Evolutionary conservation across 352 stramenopile genomes (phyloP), one percentile per base, ranked within the genome.

Genomic region (Phytopythium sindhum): DNA sequence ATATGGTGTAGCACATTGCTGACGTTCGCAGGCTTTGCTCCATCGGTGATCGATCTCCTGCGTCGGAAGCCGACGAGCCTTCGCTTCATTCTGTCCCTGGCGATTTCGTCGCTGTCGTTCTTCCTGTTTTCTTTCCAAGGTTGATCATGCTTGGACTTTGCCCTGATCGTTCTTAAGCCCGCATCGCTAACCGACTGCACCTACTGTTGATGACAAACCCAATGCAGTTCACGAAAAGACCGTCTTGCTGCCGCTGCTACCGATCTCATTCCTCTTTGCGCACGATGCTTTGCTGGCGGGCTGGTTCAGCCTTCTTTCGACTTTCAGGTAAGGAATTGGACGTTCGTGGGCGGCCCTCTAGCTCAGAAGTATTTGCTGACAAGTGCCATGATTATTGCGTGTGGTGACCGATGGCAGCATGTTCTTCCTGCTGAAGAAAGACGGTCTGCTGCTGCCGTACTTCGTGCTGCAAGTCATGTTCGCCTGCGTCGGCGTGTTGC

Each of bases 101-200:
- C 75, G 31, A 93, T 90, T 55, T 96, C 84, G 48, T 94, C 93
- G 10, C 73, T 98, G 10, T 87, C 90, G 44, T 98, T 98, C 64
- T 98, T 98, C 71, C 78, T 98, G 51, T 98, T 97, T 48, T 98
- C 91, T n/a, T 99, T 98, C 72, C 96, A 99, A 93, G 81, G 82
- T 91, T 57, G 9, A 44, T 39, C 23, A 24, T 6, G 3, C 24
- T 62, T 56, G 23, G 24, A 47, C n/a, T 35, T 54, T 53, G 14
- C 26, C 56, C 10, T 44, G 14, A 21, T 29, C 10, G 7, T 15
- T 35, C 17, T 28, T 56, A 21, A 11, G 31, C 28, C 10, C 28
- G 17, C 4, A 28, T 42, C 31, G 35, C 31, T 39, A n/a, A 56
- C 37, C 21, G 50, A 28, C 8, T 35, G 12, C 7, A 1, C 55